A percentile compares a stretch with the other conserved stretches of the same genome.
Evolutionary conservation across 192 early-diverging fungal species (phyloP).

Genomic region (Rhizophagus sp.): DNA sequence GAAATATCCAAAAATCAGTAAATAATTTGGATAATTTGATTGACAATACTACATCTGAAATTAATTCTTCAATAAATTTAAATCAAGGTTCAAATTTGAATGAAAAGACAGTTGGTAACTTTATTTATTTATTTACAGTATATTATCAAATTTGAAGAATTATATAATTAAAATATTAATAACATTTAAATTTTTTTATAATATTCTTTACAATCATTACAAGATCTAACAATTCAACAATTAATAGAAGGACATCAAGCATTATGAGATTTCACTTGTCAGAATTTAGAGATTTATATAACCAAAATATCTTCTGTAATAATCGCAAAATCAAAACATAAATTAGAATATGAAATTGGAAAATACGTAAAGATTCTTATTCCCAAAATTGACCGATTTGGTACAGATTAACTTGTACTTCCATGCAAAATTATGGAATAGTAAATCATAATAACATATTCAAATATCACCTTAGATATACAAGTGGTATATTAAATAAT

Average conservation of each 20-base stretch:
- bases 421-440: too few relatives aligned
- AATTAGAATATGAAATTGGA: too few relatives aligned
- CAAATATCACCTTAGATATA: too few relatives aligned
- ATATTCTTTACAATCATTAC: background rate
- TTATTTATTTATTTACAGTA: background rate
- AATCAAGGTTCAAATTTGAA: background rate
- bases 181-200: too few relatives aligned
- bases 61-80: background rate
- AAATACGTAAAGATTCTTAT: too few relatives aligned
- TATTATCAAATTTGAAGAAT: too few relatives aligned
- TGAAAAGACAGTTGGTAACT: background rate
- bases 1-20: background rate
- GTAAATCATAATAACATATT: too few relatives aligned
- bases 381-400: too few relatives aligned
- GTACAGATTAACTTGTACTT: too few relatives aligned
- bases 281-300: background rate
- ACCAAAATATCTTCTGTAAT: background rate
- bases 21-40: background rate
- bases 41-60: background rate
- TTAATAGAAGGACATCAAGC: background rate
- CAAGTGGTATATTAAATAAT: too few relatives aligned
- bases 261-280: background rate
- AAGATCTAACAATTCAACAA: background rate
- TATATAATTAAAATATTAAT: too few relatives aligned
- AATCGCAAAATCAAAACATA: too few relatives aligned